Evolutionary conservation across 495 filamentous ascomycete species (phyloP), one percentile per base, ranked within the genome.

Genomic region (Neurospora terricola): DNA sequence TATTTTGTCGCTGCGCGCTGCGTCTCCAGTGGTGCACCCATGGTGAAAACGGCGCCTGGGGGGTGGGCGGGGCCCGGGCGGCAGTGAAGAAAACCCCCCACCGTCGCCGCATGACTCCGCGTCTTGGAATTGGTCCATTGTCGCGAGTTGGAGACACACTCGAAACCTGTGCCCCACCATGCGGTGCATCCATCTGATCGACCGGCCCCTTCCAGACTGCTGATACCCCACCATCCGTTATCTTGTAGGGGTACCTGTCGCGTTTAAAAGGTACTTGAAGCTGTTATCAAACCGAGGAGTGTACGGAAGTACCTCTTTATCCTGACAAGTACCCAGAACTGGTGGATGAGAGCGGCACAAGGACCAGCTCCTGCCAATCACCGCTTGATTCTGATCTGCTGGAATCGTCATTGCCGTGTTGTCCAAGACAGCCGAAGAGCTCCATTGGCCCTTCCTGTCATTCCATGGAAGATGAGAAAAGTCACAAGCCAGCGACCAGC

Each of bases 331-430:
- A 75, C 62, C 62, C 21, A 6, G 2, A 62, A 5, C 14, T 16
- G 12, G 8, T 62, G 23, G 23, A 1, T 14, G 23, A 7, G n/a
- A 27, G 40, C 21, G 43, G 70, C 21, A 30, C 54, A 37, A 59
- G 59, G 40, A 38, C 34, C 45, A 75, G 74, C 74, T 75, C 40
- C 34, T 18, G 72, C 74, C 74, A 75, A 75, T 75, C 73, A 75
- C 38, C 36, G 27, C 54, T 62, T 62, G 54, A 62, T 62, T 62
- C 54, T 62, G 54, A 62, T 62, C 54, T 14, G 12, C 54, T 62
- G 27, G 54, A 62, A 62, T 62, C 54, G 54, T 62, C 54, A 62
- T 62, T 62, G 54, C 54, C 54, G 54, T 62, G 54, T 62, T 62
- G 54, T 62, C 54, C 54, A 62, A 34, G 54, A 34, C 48, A 59